Base-by-base conservation (phyloP, 805 yeast genomes). In the Pichia gijzeniarum region DNA sequence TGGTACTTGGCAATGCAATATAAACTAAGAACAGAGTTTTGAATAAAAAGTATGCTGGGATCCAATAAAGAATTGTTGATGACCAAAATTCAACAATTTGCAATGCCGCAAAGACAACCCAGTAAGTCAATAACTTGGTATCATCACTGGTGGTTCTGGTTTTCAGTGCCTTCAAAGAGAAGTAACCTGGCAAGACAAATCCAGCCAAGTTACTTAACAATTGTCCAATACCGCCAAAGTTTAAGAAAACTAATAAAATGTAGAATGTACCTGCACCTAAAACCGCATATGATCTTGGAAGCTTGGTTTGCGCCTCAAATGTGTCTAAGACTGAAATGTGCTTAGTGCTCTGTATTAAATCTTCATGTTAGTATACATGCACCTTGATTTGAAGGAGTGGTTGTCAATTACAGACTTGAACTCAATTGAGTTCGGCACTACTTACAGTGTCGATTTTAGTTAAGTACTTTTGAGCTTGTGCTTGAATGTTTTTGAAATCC, bases 51-150 rank as follows among this genome's bases (percentile, higher is more conserved):
- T 93, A 93, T 64, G 93, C 89, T 60, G 99, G 99, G 55, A 93
- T 69, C 95, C 96, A 87, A 76, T 89, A 89, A 48, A 91, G 74
- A 58, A 93, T 83, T 32, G 96, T 84, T 60, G 80, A 79, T 44
- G 96, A 82, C 98, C 97, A 93, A 76, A 88, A 93, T 72, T 93
- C 99, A 59, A 88, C 63, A 43, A 93, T 90, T 65, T 82, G 87
- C 71, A 93, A 78, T 57, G 82, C 80, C 14, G 96, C 95, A 63
- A 86, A 93, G n/a, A 93, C 95, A 48, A 93, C 96, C 99, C 99
- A 93, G 74, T 93, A 93, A 13, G 97, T 86, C 61, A 93, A 77
- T 63, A 86, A 78, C 64, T 84, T 82, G 39, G 93, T 80, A 67
- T 93, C 99, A 64, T 91, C 97, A 36, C 70, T 67, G 35, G 80